Conservation (phyloP, 164 flowering plant genomes). For the Vitis labrusca region DNA sequence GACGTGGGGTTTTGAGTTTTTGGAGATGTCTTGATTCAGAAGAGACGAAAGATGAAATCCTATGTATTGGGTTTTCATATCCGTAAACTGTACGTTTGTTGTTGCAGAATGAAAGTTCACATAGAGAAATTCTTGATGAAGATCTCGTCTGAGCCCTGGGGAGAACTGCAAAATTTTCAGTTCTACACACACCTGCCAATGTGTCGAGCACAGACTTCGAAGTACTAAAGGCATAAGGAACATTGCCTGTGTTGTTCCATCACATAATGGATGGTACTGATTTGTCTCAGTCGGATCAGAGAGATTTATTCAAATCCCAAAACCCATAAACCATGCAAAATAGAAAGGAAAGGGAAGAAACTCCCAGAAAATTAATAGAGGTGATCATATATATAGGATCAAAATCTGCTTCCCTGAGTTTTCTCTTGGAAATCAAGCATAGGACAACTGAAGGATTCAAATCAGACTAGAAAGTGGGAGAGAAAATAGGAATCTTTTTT, state of each 20-base stretch:
- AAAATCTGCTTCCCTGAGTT: conserved; percentile 4
- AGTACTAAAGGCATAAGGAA: conserved; percentile 59
- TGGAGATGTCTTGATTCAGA: not conserved
- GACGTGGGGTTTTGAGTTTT: too few relatives aligned
- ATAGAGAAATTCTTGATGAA: conserved; percentile 6
- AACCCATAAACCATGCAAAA: conserved; percentile 32
- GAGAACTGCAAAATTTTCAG: conserved; percentile 18
- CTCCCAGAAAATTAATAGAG: not conserved
- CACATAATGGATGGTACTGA: conserved; percentile 43
- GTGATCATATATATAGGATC: not conserved
- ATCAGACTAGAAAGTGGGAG: conserved; percentile 7
- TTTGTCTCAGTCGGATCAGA: conserved; percentile 28
- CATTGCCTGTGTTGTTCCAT: conserved; percentile 71
- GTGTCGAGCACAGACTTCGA: conserved; percentile 52
- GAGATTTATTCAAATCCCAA: conserved; percentile 18
- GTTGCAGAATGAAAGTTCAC: conserved; percentile 3
- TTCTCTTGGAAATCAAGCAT: conserved; percentile 15
- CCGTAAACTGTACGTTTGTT: conserved; percentile 1
- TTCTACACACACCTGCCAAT: conserved; percentile 23
- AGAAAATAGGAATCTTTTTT: not conserved
- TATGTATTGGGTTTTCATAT: conserved; percentile 20
- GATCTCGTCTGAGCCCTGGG: conserved; percentile 11
- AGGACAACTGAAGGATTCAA: conserved; percentile 7
- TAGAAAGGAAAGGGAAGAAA: not conserved
- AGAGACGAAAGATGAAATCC: conserved; percentile 5